Base-by-base conservation (phyloP, 108 stramenopile genomes). In the Aurantiochytrium sp. region DNA sequence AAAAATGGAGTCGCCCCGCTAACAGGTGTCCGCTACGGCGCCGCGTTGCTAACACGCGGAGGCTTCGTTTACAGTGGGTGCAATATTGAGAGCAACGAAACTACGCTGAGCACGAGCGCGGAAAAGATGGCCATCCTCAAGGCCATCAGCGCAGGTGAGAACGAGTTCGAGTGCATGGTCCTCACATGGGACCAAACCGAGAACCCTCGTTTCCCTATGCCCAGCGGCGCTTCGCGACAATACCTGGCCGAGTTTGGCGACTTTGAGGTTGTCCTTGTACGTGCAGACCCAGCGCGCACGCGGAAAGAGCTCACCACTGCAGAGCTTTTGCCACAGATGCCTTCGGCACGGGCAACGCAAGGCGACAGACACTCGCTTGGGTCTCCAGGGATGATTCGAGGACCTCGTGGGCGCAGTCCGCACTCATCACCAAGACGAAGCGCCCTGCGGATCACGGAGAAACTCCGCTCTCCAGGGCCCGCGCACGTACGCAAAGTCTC, bases 61-160 rank as follows among this genome's bases (percentile, higher is more conserved):
- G 76, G 76, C 45, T 83, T 83, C 28, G 51, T 83, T 18, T 83
- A 53, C 51, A 83, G 49, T 12, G 76, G 76, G 18, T 83, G 76
- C 28, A 83, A 83, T 53, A 53, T 83, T 83, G 76, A 83, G 51
- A 83, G 76, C 51, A 83, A 83, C 51, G 76, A 83, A 4, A 83
- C 49, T 18, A 53, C 76, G 51, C 51, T 83, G 10, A 83, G 76
- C 76, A 83, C 76, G 16, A 83, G 76, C 49, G 76, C 76, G 6
- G 76, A 83, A 83, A 83, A 83, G 28, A 83, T 83, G 76, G 76
- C 76, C n/a, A 83, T 83, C 23, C 28, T 83, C n/a, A 83, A 83
- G 51, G 76, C 76, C 10, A 53, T 83, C 12, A 83, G 76, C 4
- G 76, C 49, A 6, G 76, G 76, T 23, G 76, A 83, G 51, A 53